phyloP scores from a whole-genome alignment of 768 basidiomycete species.

The Ramaria sp. region DNA sequence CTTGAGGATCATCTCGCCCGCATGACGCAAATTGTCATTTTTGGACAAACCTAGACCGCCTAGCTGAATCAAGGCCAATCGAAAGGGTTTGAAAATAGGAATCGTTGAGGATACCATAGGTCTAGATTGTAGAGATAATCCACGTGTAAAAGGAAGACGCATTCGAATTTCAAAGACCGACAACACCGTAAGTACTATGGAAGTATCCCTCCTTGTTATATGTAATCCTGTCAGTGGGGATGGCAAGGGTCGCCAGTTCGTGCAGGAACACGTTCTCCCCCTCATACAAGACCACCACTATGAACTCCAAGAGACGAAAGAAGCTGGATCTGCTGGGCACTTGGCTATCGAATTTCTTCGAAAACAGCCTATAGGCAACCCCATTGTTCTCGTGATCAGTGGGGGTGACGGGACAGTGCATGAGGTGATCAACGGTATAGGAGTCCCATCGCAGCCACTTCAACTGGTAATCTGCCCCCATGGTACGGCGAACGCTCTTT shows the following conservation, averaged over 20 bases:
- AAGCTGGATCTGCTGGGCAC: conserved; percentile 42
- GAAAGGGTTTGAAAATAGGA: conserved; percentile 58
- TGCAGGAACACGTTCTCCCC: conserved; percentile 53
- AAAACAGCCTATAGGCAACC: conserved; percentile 15
- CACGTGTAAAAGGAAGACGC: background rate
- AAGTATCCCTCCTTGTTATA: conserved; percentile 32
- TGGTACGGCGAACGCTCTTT: conserved; percentile 93
- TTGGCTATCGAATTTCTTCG: conserved; percentile 32
- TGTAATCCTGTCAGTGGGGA: conserved; percentile 74
- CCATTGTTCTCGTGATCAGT: conserved; percentile 35
- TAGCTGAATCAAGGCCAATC: conserved; percentile 82
- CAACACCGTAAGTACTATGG: background rate
- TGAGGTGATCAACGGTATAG: conserved; percentile 57
- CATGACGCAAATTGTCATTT: conserved; percentile 67
- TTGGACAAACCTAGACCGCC: conserved; percentile 68
- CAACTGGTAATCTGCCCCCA: conserved; percentile 47
- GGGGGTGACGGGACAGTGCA: conserved; percentile 93
- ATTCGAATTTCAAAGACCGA: background rate
- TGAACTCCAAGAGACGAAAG: conserved; percentile 37
- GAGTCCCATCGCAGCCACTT: conserved; percentile 18
- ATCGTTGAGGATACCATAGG: conserved; percentile 3
- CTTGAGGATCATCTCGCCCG: conserved; percentile 64
- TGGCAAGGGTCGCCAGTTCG: conserved; percentile 41
- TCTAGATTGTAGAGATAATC: background rate
- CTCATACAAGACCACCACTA: conserved; percentile 32